Evolutionary conservation across 345 rosid genomes (phyloP), one percentile per base, ranked within the genome.

Genomic region (Citrus glauca): DNA sequence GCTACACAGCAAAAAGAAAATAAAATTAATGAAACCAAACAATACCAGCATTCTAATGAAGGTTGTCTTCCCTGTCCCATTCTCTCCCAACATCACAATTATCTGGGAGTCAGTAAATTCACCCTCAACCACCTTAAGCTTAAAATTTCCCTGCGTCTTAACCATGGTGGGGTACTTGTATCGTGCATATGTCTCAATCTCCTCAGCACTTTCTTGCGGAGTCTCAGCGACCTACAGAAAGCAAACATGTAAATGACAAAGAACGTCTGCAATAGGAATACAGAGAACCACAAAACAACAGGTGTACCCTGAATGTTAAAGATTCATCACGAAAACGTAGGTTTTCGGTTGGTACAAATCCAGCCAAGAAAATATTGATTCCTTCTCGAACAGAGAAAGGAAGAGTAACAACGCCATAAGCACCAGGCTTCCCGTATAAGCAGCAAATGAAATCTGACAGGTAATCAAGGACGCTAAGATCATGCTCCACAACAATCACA

Each of bases 101-200:
- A 97, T 97, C 87, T 97, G 99, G 50, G 99, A 97, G 82, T 97
- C 99, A 2, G 99, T 93, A 81, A 97, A 97, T 88, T 97, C 99
- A 77, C 99, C 99, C 91, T 94, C 99, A 8, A 82, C 25, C 45
- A 94, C 99, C 78, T 81, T 84, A 80, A 96, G 90, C 80, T 71
- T 92, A 77, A 97, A 97, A 76, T 85, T 87, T 20, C 99, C 99
- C 85, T 90, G 98, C 75, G 90, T 89, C 83, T 93, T 97, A 67
- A 84, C 82, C 98, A 97, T 97, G 64, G 98, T 85, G 2, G 99
- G 98, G 81, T 93, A 97, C 81, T 81, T 93, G 86, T 97, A 97
- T 76, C 98, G 89, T 67, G 98, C 98, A 89, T 97, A 97, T 48
- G 99, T 90, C 87, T 97, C 91, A 61, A 97, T 78, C 79, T 96